Conservation (phyloP, 202 grass and related monocot genomes). For the Carex arenaria region DNA sequence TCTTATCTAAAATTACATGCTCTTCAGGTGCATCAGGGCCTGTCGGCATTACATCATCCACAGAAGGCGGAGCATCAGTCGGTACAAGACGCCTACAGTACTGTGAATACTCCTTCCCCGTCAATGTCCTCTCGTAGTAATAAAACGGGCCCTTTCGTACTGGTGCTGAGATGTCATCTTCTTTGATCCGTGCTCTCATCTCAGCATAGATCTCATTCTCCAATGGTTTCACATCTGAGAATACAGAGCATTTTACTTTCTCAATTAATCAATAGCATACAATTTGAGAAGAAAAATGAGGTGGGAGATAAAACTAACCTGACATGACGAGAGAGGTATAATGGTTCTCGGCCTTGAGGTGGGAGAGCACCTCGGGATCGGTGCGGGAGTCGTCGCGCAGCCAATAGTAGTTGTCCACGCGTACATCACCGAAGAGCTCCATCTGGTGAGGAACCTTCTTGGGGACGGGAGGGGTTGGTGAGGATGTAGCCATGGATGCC, state of each 20-base stretch:
- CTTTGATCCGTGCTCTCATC: slow-evolving; percentile 90
- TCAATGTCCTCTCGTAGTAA: slow-evolving; percentile 81
- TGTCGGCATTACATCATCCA: slow-evolving; percentile 63
- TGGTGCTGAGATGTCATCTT: slow-evolving; percentile 67
- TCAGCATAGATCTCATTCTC: slow-evolving; percentile 77
- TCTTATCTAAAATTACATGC: slow-evolving; percentile 85
- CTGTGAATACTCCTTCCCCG: slow-evolving; percentile 76
- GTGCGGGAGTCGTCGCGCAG: slow-evolving; percentile 77
- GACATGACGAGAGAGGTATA: slow-evolving; percentile 66
- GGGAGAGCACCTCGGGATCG: slow-evolving; percentile 49
- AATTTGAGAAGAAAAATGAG: not conserved
- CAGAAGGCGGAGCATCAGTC: slow-evolving; percentile 38
- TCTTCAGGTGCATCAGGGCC: slow-evolving; percentile 58
- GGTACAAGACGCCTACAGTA: slow-evolving; percentile 51
- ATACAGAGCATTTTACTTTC: not conserved
- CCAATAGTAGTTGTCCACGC: slow-evolving; percentile 87
- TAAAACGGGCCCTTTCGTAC: slow-evolving; percentile 56
- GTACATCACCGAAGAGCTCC: slow-evolving; percentile 64
- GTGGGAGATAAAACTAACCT: slow-evolving; percentile 24
- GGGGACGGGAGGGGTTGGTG: slow-evolving; percentile 36
- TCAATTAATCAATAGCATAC: not conserved
- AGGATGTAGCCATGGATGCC: slow-evolving; percentile 5
- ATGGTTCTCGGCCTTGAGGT: slow-evolving; percentile 73
- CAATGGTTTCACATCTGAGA: slow-evolving; percentile 60
- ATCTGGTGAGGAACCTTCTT: slow-evolving; percentile 66